Evolutionary conservation across 108 stramenopile species (phyloP).

Genomic region (Bacterosira constricta): DNA sequence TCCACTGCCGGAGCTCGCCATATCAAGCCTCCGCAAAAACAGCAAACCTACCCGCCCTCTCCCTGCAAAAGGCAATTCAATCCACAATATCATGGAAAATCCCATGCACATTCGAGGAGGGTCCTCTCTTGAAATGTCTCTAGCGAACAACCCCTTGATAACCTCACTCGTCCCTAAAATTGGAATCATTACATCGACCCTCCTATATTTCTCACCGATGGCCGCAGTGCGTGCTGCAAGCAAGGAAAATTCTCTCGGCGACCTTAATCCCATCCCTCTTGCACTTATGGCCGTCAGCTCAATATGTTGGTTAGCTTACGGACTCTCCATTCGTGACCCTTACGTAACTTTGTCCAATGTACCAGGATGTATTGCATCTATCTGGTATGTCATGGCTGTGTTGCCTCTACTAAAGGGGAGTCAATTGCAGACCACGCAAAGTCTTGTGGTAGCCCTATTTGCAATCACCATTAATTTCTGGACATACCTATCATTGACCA

Average conservation of each 20-base stretch:
- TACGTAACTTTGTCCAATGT: constrained; percentile 57
- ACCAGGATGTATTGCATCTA: constrained; percentile 42
- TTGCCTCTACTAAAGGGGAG: constrained; percentile 26
- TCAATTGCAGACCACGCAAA: constrained; percentile 36
- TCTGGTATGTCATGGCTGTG: constrained; percentile 48
- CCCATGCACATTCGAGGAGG: constrained; percentile 1
- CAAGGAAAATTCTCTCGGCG: constrained; percentile 23
- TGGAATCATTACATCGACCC: constrained; percentile 50
- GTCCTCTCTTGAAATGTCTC: constrained; percentile 20
- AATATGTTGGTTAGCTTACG: constrained; percentile 54
- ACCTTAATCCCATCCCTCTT: constrained; percentile 54
- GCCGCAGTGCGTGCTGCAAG: constrained; percentile 41
- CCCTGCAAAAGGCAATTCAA: background rate
- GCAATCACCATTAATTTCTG: constrained; percentile 51
- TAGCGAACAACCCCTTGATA: constrained; percentile 1
- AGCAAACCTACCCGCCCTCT: background rate
- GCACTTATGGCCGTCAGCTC: constrained; percentile 57
- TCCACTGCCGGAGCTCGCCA: no score
- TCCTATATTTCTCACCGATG: constrained; percentile 54
- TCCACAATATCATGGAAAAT: background rate
- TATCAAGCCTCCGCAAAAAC: background rate
- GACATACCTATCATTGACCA: constrained; percentile 50
- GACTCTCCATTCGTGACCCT: constrained; percentile 47
- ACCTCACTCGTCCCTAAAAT: constrained; percentile 42
- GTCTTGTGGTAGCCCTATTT: constrained; percentile 17